Base-by-base conservation (phyloP, 371 early-diverging fungal genomes). In the Cokeromyces recurvatus region DNA sequence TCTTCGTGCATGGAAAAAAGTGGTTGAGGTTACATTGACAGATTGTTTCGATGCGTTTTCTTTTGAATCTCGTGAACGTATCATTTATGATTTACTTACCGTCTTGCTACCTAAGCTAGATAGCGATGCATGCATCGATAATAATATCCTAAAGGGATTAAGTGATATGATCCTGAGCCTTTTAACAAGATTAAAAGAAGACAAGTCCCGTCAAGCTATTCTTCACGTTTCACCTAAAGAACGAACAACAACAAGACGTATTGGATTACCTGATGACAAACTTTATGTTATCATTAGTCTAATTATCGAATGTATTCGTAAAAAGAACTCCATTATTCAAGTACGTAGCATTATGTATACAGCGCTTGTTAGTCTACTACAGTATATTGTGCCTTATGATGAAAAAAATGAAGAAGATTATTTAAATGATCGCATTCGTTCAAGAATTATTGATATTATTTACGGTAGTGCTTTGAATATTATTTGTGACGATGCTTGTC, bases 401-500 rank as follows among this genome's bases (percentile, higher is more conserved):
- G 31, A 38, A 6, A 16, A 46, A n/a, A 21, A 5, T 17, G 38
- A 8, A 8, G 51, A 20, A 17, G 50, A 34, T 36, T 53, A 17
- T 45, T 38, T 29, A 70, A 66, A 41, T 60, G 59, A 35, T 45
- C 52, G 4, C 38, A 62, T 40, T 49, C 64, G 32, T 49, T 65
- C 9, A 63, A 76, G 14, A 58, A 71, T 39, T 80, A 87, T 17
- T 85, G 87, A 36, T 61, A 74, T 17, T 56, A 88, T 53, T n/a
- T 10, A 12, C 3, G 27, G 34, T 14, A 3, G 58, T 82, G 5
- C 81, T 79, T 54, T 68, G 74, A 83, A 86, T 40, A 62, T 73
- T 1, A 64, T 91, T 4, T 85, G 88, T 55, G 67, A 74, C 3
- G 97, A 97, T 69, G 95, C 95, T 0, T 77, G 80, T 1, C 86